These are phyloP conservation scores for Trichothecium roseum DNA, from an alignment of 2,329 filamentous ascomycete genomes.

Conservation along the genomic window DNA sequence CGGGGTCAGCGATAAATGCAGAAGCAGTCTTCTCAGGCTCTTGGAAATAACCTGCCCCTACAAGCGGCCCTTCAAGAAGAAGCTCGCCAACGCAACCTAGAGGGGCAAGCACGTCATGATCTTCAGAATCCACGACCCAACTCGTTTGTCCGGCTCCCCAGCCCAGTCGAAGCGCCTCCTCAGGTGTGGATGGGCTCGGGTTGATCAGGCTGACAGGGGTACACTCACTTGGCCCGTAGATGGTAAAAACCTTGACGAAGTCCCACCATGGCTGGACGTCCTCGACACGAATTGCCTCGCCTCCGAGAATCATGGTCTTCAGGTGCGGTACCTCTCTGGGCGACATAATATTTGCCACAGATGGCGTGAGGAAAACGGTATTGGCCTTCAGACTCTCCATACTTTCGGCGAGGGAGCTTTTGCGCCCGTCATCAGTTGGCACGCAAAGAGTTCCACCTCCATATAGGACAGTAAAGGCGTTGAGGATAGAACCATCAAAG, in stretches of 20 bases:
- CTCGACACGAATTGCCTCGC: constrained; percentile 34
- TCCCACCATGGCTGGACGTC: constrained; percentile 17
- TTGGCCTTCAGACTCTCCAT: constrained; percentile 8
- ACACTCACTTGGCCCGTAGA: constrained; percentile 36
- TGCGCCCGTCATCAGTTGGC: constrained; percentile 7
- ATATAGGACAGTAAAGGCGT: constrained; percentile 5
- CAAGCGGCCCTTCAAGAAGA: constrained; percentile 29
- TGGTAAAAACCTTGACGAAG: constrained; percentile 24
- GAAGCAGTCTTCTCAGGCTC: constrained; percentile 17
- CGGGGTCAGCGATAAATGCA: constrained; percentile 21
- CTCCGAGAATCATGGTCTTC: constrained; percentile 17
- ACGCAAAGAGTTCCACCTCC: constrained; percentile 7
- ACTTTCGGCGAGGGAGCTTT: constrained; percentile 6
- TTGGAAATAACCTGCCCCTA: constrained; percentile 40
- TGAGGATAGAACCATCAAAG: constrained; percentile 7
- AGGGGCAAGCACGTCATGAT: constrained; percentile 11
- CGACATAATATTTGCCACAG: neutral
- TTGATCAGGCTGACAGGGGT: constrained; percentile 25
- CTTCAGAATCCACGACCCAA: constrained; percentile 13
- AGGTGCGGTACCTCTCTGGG: constrained; percentile 5
- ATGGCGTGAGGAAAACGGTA: constrained; percentile 5
- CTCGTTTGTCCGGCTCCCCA: constrained; percentile 19
- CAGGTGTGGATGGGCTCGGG: constrained; percentile 20
- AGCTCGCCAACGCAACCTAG: constrained; percentile 19
- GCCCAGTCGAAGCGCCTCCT: constrained; percentile 32